These are phyloP conservation scores for Phytophthora vignae DNA, from an alignment of 352 stramenopile genomes.

Conservation along the genomic window DNA sequence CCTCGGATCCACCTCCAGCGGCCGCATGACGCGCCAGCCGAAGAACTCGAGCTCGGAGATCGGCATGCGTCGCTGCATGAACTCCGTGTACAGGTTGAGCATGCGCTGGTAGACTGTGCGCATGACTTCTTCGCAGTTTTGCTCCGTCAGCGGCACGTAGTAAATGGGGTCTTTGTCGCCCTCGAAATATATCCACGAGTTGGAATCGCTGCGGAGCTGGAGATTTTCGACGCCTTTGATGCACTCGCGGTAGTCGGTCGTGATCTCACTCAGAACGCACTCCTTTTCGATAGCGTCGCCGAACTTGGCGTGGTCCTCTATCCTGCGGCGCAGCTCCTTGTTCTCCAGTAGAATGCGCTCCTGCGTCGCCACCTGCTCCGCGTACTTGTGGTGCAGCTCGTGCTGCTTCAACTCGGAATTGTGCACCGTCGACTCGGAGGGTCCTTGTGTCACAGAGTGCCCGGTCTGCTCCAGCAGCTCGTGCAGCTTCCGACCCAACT, in stretches of 20 bases:
- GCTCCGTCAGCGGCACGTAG: slow-evolving; percentile 39
- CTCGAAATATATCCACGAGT: slow-evolving; percentile 49
- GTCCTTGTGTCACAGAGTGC: slow-evolving; percentile 19
- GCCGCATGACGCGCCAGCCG: slow-evolving; percentile 46
- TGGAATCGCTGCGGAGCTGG: slow-evolving; percentile 11
- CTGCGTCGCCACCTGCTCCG: slow-evolving; percentile 38
- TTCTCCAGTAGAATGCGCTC: slow-evolving; percentile 52
- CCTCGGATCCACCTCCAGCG: slow-evolving; percentile 28
- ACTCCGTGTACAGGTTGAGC: slow-evolving; percentile 44
- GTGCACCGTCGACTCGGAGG: slow-evolving; percentile 4
- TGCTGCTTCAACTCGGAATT: slow-evolving; percentile 11
- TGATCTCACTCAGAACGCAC: slow-evolving; percentile 8
- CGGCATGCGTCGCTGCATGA: slow-evolving; percentile 37
- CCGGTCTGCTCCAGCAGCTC: slow-evolving; percentile 35
- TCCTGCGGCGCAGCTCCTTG: slow-evolving; percentile 38
- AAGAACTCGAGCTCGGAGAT: slow-evolving; percentile 47
- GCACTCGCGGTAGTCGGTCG: slow-evolving; percentile 13
- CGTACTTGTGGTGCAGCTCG: slow-evolving; percentile 29
- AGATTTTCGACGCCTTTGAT: slow-evolving; percentile 7
- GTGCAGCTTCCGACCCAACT: slow-evolving; percentile 34
- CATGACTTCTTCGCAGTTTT: slow-evolving; percentile 39
- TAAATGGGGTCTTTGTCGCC: slow-evolving; percentile 46
- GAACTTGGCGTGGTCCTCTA: slow-evolving; percentile 46
- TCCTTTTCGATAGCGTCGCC: slow-evolving; percentile 39
- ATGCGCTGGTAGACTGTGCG: slow-evolving; percentile 45